Base-by-base conservation (phyloP, 331 rosid genomes). In the Quercus tomentella region DNA sequence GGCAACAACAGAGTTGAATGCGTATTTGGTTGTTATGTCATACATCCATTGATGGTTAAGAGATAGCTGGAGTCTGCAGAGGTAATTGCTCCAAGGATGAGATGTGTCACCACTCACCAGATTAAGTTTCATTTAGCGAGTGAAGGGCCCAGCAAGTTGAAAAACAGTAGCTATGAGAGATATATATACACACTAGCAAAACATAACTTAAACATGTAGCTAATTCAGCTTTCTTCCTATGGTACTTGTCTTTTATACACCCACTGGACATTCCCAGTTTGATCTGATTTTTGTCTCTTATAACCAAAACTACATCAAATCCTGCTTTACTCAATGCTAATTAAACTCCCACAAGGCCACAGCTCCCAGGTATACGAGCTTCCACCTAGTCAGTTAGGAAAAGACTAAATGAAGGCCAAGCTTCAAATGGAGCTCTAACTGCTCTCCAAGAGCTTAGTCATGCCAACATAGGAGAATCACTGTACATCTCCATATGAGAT, bases 401-500 rank as follows among this genome's bases (percentile, higher is more conserved):
- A 28, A 22, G 25, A 60, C 7, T 16, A 63, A 5, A 2, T 28
- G 21, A 28, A 26, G 18, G 16, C 43, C 37, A 63, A 28, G 43
- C 10, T 63, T 63, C 70, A 63, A 63, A 63, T 33, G 15, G 2
- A 26, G 43, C 41, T 63, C 43, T 63, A 6, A 16, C 70, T 28
- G 41, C n/a, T 6, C 70, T 28, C 43, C 70, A 20, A 20, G 18
- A 67, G 72, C 18, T 56, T 73, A 90, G 33, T 91, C 98, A 16
- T 90, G 81, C 97, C 94, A 89, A 33, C 90, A 93, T 31, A 95
- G 86, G 77, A 93, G 93, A 73, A 91, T 74, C 20, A 95, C 95
- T 58, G 91, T 86, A 78, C 98, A 95, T 75, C 94, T 91, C 99
- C 98, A 93, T 17, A 93, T 86, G 82, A 95, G 88, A 84, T 93